Base-by-base conservation (phyloP, 768 basidiomycete genomes). In the Gelatoporia subvermispora region DNA sequence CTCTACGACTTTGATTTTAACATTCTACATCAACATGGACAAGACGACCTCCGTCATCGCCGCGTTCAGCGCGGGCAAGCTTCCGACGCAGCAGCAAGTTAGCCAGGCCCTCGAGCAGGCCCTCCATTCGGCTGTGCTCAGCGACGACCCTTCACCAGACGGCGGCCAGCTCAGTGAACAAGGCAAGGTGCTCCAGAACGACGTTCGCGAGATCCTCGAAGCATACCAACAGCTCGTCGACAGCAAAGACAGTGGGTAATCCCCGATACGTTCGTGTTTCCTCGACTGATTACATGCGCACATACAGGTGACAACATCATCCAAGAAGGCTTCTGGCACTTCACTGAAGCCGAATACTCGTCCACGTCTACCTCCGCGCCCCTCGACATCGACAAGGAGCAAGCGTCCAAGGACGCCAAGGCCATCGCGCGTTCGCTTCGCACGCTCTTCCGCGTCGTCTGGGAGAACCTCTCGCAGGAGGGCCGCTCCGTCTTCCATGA, bases 11-110 rank as follows among this genome's bases (percentile, higher is more conserved):
- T 28, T 24, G n/a, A 31, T 31, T 31, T 31, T 13, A 13, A 13
- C 28, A 31, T 13, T 31, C 28, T 31, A 31, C 13, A 35, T 34
- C 18, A 53, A 47, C 36, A 87, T 88, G 84, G 82, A 88, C 49
- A 79, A 77, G 67, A 51, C 75, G 41, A 71, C 82, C 16, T 80
- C 81, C 34, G 57, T 86, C 21, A 60, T 83, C 48, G 86, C 82
- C 41, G 86, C 86, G 8, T 65, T 88, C 56, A 75, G 80, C 52
- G 84, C 84, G 16, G 84, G 84, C 18, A 88, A 88, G 60, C 68
- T 86, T 3, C 86, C 86, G 16, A 72, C 72, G 1, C 81, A 84
- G 10, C 63, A 74, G 23, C 86, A 88, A 59, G 54, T 78, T 35
- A 72, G 72, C 51, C 59, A 60, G 0, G 71, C 75, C 58, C 72